phyloP scores from a whole-genome alignment of 768 basidiomycete species.

The Lactarius quietus region DNA sequence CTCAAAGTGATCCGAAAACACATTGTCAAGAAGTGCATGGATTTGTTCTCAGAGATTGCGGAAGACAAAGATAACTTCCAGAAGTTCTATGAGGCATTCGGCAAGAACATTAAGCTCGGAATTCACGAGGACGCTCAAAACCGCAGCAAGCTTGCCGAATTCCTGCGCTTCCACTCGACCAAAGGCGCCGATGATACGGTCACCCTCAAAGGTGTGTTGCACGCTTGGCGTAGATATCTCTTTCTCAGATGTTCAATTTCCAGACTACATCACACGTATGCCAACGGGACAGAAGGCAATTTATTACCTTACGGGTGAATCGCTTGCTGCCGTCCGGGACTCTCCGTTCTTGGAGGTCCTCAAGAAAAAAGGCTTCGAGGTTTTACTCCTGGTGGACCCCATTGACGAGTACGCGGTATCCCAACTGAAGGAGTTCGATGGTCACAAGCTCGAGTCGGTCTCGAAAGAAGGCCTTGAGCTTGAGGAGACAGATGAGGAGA shows the following conservation, averaged over 20 bases:
- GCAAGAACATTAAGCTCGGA: conserved; percentile 99
- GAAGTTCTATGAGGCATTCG: conserved; percentile 98
- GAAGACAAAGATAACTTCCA: conserved; percentile 99
- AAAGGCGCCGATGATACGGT: conserved; percentile 87
- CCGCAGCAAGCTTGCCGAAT: conserved; percentile 98
- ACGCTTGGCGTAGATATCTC: conserved; percentile 1
- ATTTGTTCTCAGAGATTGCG: conserved; percentile 91
- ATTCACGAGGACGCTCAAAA: conserved; percentile 99
- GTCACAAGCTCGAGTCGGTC: conserved; percentile 95
- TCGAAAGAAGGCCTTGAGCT: conserved; percentile 99
- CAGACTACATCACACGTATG: conserved; percentile 99
- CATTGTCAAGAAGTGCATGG: conserved; percentile 97
- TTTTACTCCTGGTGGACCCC: conserved; percentile 95
- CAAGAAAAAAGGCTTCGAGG: conserved; percentile 99
- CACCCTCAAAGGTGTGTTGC: conserved; percentile 79
- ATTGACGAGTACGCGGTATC: conserved; percentile 99
- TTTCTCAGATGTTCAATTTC: neutral
- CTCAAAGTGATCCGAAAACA: conserved; percentile 99
- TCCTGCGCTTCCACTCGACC: conserved; percentile 97
- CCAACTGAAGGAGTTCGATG: conserved; percentile 98
- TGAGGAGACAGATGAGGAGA: conserved; percentile 98
- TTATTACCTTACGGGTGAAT: conserved; percentile 99
- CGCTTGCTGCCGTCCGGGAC: conserved; percentile 82
- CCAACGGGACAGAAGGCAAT: conserved; percentile 98
- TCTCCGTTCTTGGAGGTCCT: conserved; percentile 99